Base-by-base conservation (phyloP, 129 eudicot genomes). In the Apium graveolens region DNA sequence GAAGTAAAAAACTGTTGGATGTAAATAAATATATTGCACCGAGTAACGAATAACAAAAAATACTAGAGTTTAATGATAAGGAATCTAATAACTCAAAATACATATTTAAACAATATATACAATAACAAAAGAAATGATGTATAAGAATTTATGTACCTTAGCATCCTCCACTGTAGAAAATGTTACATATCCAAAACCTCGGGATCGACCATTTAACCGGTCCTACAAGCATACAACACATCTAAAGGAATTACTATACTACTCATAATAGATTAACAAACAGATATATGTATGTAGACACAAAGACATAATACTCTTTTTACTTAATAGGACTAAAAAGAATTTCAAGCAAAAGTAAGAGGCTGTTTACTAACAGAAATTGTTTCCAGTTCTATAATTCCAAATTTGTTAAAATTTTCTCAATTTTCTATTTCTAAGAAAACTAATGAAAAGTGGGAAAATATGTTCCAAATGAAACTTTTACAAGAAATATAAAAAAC, bases 101-200 rank as follows among this genome's bases (percentile, higher is more conserved):
- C 14, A 60, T 4, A 29, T n/a, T 21, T 0, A n/a, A 42, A 39
- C 35, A 35, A 8, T 12, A 16, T 21, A 29, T 39, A 43, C 27
- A 72, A 44, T 13, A 41, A 27, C 0, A 11, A 39, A 21, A 24
- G 3, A 44, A 7, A 76, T 42, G 46, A 43, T 32, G 20, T 26
- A 51, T 32, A 55, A 24, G 55, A 76, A 51, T 44, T 16, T 24
- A 38, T 16, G 73, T 81, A 88, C 99, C 97, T 96, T 92, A 18
- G 99, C 97, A 90, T 92, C 99, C 80, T 96, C 99, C 76, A 81
- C 88, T 27, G 86, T 80, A 24, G 88, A 84, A 87, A 96, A 96
- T 16, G 99, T 96, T 29, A 90, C 99, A 80, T 96, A 96, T 62
- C 99, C 99, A 85, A 96, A 96, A 72, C 99, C 99, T 81, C 99